phyloP scores from a whole-genome alignment of 768 basidiomycete genomes.

The Tylopilus sp. region DNA sequence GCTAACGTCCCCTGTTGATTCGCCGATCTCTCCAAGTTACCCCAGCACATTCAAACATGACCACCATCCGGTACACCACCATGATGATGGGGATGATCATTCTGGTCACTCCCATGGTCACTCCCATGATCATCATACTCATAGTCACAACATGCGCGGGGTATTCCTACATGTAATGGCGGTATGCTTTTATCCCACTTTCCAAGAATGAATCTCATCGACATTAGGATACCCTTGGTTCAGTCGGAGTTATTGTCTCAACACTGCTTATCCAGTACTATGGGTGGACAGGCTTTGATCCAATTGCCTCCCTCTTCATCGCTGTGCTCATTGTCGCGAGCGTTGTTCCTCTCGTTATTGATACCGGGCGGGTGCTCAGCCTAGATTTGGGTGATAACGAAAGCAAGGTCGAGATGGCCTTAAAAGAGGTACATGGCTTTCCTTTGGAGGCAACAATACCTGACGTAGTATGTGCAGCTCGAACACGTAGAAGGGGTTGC shows the following conservation, averaged over 20 bases:
- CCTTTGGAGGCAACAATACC: background rate
- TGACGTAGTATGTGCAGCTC: constrained; percentile 44
- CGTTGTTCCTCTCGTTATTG: constrained; percentile 92
- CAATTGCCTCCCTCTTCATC: constrained; percentile 95
- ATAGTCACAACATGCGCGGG: constrained; percentile 98
- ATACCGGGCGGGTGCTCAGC: constrained; percentile 84
- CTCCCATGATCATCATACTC: constrained; percentile 65
- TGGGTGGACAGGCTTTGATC: constrained; percentile 99
- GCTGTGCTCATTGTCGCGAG: constrained; percentile 93
- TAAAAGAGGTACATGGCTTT: constrained; percentile 53
- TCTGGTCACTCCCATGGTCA: constrained; percentile 54
- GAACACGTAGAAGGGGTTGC: constrained; percentile 72
- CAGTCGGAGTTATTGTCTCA: constrained; percentile 96
- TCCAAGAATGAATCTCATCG: constrained; percentile 4
- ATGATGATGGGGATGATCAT: constrained; percentile 32
- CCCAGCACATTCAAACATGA: constrained; percentile 47
- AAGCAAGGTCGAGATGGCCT: constrained; percentile 50
- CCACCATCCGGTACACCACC: constrained; percentile 35
- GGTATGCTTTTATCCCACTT: constrained; percentile 41
- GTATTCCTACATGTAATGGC: constrained; percentile 98
- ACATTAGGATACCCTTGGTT: constrained; percentile 85
- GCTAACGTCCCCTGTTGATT: constrained; percentile 30
- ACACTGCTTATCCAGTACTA: constrained; percentile 93
- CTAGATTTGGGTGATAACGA: constrained; percentile 77
- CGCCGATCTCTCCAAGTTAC: constrained; percentile 68